Evolutionary conservation across 2,329 filamentous ascomycete genomes (phyloP).

Genomic region (Capronia epimyces): DNA sequence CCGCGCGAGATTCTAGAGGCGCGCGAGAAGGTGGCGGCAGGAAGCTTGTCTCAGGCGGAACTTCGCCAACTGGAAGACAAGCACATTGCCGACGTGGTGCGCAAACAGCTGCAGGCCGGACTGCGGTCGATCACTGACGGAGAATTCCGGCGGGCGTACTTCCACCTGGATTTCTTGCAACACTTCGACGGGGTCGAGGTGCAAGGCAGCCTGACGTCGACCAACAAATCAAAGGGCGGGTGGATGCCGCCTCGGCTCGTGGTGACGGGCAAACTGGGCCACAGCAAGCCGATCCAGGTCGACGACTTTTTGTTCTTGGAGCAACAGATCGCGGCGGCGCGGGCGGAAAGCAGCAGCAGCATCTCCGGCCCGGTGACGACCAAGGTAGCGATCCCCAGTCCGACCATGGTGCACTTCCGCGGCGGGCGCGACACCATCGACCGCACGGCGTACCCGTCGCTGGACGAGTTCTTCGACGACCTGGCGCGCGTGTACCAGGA

Average conservation of each 20-base stretch:
- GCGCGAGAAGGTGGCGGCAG: slow-evolving; percentile 45
- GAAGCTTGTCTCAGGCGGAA: slow-evolving; percentile 40
- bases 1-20: slow-evolving; percentile 47
- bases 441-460: slow-evolving; percentile 49
- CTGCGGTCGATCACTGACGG: slow-evolving; percentile 51
- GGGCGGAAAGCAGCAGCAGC: slow-evolving; percentile 7
- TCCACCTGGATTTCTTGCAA: slow-evolving; percentile 56
- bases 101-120: slow-evolving; percentile 47
- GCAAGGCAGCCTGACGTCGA: slow-evolving; percentile 40
- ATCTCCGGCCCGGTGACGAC: slow-evolving; percentile 20
- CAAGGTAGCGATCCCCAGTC: slow-evolving; percentile 55
- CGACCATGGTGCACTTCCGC: slow-evolving; percentile 58
- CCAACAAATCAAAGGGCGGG: slow-evolving; percentile 23
- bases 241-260: slow-evolving; percentile 51
- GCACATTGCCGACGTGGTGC: slow-evolving; percentile 46
- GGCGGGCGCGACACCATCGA: slow-evolving; percentile 51
- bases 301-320: slow-evolving; percentile 53
- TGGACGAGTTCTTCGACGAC: slow-evolving; percentile 54
- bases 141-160: slow-evolving; percentile 54
- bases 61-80: slow-evolving; percentile 50
- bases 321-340: slow-evolving; percentile 37
- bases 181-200: slow-evolving; percentile 51
- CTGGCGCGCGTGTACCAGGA: slow-evolving; percentile 52
- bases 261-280: slow-evolving; percentile 51
- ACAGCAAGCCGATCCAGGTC: slow-evolving; percentile 52